Evolutionary conservation across 164 flowering plant genomes (phyloP), one percentile per base, ranked within the genome.

Genomic region (Litsea cubeba): DNA sequence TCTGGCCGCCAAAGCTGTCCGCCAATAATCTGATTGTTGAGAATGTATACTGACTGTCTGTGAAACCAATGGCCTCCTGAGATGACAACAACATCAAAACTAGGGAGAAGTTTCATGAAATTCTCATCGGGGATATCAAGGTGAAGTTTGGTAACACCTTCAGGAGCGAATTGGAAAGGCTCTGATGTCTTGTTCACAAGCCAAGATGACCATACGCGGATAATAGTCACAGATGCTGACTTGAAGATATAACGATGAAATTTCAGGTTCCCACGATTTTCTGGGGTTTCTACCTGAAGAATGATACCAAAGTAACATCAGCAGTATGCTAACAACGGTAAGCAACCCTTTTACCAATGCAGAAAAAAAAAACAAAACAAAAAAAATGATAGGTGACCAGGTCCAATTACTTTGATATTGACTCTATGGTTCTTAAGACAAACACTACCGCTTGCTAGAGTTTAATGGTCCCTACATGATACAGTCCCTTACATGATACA

Each of bases 31-130:
- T 93, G 88, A 69, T 89, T 89, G 79, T 90, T 81, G 78, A 87
- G 65, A 65, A 93, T 70, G 73, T 93, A 91, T 14, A 83, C 94
- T 0, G 98, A 93, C 79, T 85, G 92, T 79, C 90, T 95, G 17
- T 93, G 93, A 76, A 95, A 93, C 99, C 99, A 95, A 77, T 95
- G 99, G 72, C 99, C 99, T 40, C 97, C 90, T 30, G 99, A 95
- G 74, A 95, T 82, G 76, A 95, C 91, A 64, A 90, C 75, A 46
- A 95, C 97, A 72, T 95, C 97, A 60, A 89, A 91, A 1, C 5
- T 75, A 20, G 88, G 87, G 40, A 93, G 73, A 30, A 71, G 77
- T 15, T 87, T 82, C 92, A 93, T 87, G 78, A 93, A 84, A 25
- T 7, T 50, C 22, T 88, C 91, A 69, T 95, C 98, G 3, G 98